Conservation (phyloP, 805 yeast species). For the Ogataea paraovalis region DNA sequence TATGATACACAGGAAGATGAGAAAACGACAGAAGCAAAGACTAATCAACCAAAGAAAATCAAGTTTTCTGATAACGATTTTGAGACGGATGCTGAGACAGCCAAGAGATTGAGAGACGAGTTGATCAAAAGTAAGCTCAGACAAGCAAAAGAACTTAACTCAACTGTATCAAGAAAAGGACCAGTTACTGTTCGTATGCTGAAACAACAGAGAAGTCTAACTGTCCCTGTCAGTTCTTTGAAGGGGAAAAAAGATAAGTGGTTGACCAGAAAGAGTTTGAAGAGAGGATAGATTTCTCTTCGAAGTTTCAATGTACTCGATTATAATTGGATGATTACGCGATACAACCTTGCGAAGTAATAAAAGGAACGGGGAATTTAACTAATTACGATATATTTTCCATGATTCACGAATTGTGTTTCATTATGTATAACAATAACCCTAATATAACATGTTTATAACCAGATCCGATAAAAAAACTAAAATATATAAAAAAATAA, state of each 20-base stretch:
- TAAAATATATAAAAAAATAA: background rate
- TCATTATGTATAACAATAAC: background rate
- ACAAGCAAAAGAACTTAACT: conserved; percentile 30
- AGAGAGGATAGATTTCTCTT: conserved; percentile 7
- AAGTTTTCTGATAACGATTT: conserved; percentile 28
- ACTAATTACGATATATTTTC: too few species aligned
- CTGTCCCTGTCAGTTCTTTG: conserved; percentile 23
- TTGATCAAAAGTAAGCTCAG: conserved; percentile 23
- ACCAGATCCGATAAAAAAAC: background rate
- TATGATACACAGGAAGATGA: conserved; percentile 11
- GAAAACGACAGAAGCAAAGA: conserved; percentile 9
- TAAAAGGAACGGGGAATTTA: too few species aligned
- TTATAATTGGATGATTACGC: too few species aligned
- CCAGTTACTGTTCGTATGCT: conserved; percentile 39
- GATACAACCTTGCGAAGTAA: too few species aligned
- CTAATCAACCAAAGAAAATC: conserved; percentile 28
- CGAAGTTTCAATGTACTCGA: too few species aligned
- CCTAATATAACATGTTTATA: background rate
- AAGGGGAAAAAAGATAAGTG: conserved; percentile 24
- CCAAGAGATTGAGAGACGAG: conserved; percentile 12
- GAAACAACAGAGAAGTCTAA: conserved; percentile 6
- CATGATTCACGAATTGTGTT: background rate
- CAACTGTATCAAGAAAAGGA: conserved; percentile 32
- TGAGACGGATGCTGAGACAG: conserved; percentile 19
- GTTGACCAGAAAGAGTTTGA: conserved; percentile 24